phyloP scores from a whole-genome alignment of 495 filamentous ascomycete genomes.

The Chaetomium tenue region DNA sequence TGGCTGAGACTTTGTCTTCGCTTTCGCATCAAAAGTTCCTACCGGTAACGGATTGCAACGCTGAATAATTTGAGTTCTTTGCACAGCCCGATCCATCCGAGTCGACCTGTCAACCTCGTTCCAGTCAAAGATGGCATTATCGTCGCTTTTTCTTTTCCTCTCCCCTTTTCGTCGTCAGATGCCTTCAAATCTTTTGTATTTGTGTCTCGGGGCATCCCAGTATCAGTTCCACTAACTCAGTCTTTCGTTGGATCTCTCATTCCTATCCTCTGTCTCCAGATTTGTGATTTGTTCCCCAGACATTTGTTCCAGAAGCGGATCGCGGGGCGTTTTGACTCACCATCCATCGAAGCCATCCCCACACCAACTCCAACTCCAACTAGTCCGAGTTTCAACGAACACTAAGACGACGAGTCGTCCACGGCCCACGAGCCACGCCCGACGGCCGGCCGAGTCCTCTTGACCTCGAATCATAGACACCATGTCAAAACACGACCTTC shows the following conservation, averaged over 20 bases:
- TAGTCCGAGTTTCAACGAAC: too few relatives aligned
- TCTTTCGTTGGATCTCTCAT: not conserved
- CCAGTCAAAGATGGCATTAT: conserved; percentile 5
- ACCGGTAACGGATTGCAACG: conserved; percentile 4
- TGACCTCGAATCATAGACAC: not conserved
- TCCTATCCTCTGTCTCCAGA: not conserved
- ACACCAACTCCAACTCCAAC: too few relatives aligned
- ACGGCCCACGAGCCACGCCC: too few relatives aligned
- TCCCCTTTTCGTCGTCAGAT: not conserved
- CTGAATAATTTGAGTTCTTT: not conserved
- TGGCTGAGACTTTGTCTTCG: not conserved
- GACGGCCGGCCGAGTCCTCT: too few relatives aligned
- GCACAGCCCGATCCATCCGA: conserved; percentile 5
- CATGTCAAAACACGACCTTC: conserved; percentile 22
- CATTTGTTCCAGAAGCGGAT: not conserved
- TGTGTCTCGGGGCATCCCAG: too few relatives aligned
- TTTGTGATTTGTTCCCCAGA: not conserved
- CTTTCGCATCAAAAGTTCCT: not conserved
- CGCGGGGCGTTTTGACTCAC: too few relatives aligned
- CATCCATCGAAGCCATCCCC: too few relatives aligned
- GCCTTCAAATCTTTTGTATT: too few relatives aligned
- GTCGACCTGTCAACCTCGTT: not conserved
- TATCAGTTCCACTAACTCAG: not conserved
- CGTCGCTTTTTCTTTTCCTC: not conserved
- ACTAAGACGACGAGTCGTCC: not conserved